Evolutionary conservation across 768 basidiomycete species (phyloP), one percentile per base, ranked within the genome.

Genomic region (Rhizopogon vinicolor): DNA sequence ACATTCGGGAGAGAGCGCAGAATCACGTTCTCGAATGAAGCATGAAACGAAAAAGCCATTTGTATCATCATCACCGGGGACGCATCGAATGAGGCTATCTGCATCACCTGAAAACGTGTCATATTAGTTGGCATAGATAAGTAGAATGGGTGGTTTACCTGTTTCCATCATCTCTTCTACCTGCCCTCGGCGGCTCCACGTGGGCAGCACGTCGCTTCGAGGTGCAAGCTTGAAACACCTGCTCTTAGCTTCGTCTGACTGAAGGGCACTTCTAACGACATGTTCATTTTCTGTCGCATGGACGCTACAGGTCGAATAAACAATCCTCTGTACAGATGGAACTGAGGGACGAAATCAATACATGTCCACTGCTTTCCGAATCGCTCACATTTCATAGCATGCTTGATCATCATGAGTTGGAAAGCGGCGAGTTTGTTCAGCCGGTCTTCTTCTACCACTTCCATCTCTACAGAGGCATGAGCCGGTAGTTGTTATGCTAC

Each of bases 11-110:
- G 35, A 3, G 7, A 18, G 31, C 16, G 16, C 6, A 49, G 3
- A 35, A 18, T 25, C 14, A 12, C 22, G 29, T 7, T 31, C 45
- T 3, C 58, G 62, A 40, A 92, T 74, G 67, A 98, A 94, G 68
- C 90, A 97, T n/a, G 91, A 86, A 22, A 99, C 95, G 63, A 99
- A 99, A 75, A 99, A 99, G 0, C 97, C 97, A 64, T 98, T 98
- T 12, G 91, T 93, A 39, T 81, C 83, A 64, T 98, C 94, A 57
- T 89, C 90, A 52, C 85, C 84, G 13, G 91, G 85, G 28, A 80
- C 79, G 67, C 91, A 93, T 16, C 91, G 83, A 28, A 93, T 63
- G 18, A 91, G 66, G 10, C 84, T 83, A 4, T 74, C 69, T 5
- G 89, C 86, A 56, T 82, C 68, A 19, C 67, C 86, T 87, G 58